Percentiles rank a stretch among this genome's conserved stretches.
Conservation (phyloP, 2,329 filamentous ascomycete genomes). For the Chaetomium globosum region DNA sequence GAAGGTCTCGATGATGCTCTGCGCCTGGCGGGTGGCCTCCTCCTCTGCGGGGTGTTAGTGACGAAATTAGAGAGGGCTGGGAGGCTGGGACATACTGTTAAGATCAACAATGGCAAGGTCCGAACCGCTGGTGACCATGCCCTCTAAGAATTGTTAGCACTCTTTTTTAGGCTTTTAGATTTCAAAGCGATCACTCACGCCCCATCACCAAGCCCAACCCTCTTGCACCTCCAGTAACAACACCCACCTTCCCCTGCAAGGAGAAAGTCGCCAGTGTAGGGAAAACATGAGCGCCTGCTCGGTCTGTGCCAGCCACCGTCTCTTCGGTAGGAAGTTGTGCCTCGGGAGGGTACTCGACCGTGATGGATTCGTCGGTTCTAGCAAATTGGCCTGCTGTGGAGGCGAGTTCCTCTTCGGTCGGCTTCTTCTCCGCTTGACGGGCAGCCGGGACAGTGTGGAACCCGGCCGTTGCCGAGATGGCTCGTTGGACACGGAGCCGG, state of each 20-base stretch:
- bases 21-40: conserved; percentile 77
- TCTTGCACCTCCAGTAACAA: conserved; percentile 88
- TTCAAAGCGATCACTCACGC: conserved; percentile 41
- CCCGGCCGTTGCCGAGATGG: not conserved
- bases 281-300: conserved; percentile 72
- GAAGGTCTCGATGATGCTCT: conserved; percentile 74
- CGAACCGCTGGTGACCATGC: conserved; percentile 82
- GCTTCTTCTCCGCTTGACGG: not conserved
- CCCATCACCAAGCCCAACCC: conserved; percentile 91
- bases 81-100: conserved; percentile 67
- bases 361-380: conserved; percentile 76
- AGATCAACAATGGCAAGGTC: conserved; percentile 91
- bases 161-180: not conserved
- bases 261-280: conserved; percentile 85
- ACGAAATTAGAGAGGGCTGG: too few species aligned
- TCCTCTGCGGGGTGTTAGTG: conserved; percentile 60
- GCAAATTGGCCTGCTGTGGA: conserved; percentile 63
- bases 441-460: conserved; percentile 20
- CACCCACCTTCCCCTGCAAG: conserved; percentile 76
- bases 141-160: conserved; percentile 50
- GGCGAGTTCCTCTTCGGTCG: not conserved
- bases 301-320: conserved; percentile 72
- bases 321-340: conserved; percentile 69
- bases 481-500: conserved; percentile 3
- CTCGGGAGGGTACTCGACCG: conserved; percentile 77